phyloP scores from a whole-genome alignment of 1,284 basidiomycete genomes.

The Cystobasidium sp. region DNA sequence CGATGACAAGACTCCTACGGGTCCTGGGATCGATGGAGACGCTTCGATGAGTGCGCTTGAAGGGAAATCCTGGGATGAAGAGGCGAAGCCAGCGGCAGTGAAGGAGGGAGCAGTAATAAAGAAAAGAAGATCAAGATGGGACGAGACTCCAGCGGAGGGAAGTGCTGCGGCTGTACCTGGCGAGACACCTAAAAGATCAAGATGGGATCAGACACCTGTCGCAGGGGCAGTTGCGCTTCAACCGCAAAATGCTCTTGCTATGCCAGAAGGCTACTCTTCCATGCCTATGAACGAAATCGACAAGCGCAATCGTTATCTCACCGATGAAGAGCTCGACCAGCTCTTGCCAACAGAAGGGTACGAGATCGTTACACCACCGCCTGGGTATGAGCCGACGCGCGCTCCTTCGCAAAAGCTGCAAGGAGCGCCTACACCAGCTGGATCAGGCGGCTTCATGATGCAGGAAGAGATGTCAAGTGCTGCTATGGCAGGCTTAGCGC shows the following conservation, averaged over 20 bases:
- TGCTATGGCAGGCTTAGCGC: slow-evolving; percentile 77
- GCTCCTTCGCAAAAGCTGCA: slow-evolving; percentile 75
- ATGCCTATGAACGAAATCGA: slow-evolving; percentile 75
- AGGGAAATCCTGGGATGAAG: slow-evolving; percentile 59
- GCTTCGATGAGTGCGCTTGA: slow-evolving; percentile 49
- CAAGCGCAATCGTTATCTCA: slow-evolving; percentile 90
- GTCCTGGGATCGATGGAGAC: slow-evolving; percentile 58
- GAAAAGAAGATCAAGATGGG: slow-evolving; percentile 92
- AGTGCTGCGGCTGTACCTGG: slow-evolving; percentile 57
- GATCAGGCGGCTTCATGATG: slow-evolving; percentile 81
- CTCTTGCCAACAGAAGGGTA: slow-evolving; percentile 88
- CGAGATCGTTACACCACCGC: slow-evolving; percentile 87
- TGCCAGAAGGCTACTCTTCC: slow-evolving; percentile 37
- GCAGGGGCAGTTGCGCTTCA: slow-evolving; percentile 57
- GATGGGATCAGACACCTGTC: slow-evolving; percentile 88
- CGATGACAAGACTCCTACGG: slow-evolving; percentile 58
- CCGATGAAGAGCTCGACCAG: slow-evolving; percentile 92
- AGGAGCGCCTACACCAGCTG: slow-evolving; percentile 66
- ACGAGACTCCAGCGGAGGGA: slow-evolving; percentile 78
- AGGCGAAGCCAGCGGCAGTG: slow-evolving; percentile 66
- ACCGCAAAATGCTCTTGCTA: slow-evolving; percentile 50
- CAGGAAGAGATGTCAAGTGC: slow-evolving; percentile 88
- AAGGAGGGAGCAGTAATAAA: slow-evolving; percentile 69
- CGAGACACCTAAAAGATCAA: slow-evolving; percentile 70
- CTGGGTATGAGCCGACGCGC: slow-evolving; percentile 84